Conservation (phyloP, 495 filamentous ascomycete genomes). For the Parmelia sp. region DNA sequence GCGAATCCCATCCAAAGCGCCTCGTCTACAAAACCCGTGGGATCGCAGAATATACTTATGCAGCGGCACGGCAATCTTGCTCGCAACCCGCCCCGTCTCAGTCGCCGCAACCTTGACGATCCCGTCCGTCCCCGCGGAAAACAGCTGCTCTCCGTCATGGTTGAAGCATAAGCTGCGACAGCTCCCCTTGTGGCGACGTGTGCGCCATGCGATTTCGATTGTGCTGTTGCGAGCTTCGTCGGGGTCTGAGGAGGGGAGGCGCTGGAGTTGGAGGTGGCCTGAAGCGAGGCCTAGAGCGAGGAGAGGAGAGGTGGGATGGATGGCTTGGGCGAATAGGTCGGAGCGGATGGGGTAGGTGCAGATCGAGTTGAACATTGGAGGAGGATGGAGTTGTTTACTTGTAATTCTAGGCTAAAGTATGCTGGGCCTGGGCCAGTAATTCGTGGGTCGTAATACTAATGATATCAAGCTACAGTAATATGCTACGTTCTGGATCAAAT, state of each 20-base stretch:
- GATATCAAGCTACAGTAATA: no score
- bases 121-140: slow-evolving; percentile 85
- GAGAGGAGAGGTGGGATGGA: slow-evolving; percentile 77
- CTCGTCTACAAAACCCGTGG: neutral
- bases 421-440: no score
- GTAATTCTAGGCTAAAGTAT: neutral
- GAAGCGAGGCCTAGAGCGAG: slow-evolving; percentile 76
- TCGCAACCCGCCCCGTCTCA: slow-evolving; percentile 70
- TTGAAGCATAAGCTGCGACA: slow-evolving; percentile 74
- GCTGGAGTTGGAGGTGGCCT: slow-evolving; percentile 82
- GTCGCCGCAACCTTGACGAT: slow-evolving; percentile 80
- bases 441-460: no score
- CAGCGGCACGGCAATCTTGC: slow-evolving; percentile 55
- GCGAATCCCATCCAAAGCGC: neutral
- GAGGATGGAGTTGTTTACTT: neutral
- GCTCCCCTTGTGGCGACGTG: slow-evolving; percentile 84
- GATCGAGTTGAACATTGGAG: slow-evolving; percentile 68
- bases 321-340: slow-evolving; percentile 82
- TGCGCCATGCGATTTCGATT: slow-evolving; percentile 82
- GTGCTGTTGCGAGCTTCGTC: slow-evolving; percentile 59
- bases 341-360: slow-evolving; percentile 81
- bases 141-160: slow-evolving; percentile 66
- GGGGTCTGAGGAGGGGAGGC: slow-evolving; percentile 51
- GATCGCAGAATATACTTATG: slow-evolving; percentile 15
- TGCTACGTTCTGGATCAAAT: no score